Base-by-base conservation (phyloP, 202 grass and related monocot genomes). In the Eragrostis tef region DNA sequence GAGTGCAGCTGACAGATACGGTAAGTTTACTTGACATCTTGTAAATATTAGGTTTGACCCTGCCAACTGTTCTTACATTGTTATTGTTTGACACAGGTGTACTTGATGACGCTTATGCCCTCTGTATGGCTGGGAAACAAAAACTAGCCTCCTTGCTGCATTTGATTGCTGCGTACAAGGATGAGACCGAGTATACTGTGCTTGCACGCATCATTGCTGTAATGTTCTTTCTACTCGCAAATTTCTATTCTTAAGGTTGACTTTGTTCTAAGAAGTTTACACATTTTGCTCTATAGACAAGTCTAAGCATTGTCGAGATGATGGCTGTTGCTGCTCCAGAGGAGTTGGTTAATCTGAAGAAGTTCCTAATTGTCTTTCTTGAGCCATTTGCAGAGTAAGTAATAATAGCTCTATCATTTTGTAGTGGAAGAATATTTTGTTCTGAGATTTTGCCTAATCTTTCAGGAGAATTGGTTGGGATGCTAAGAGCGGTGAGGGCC, bases 391-490 rank as follows among this genome's bases (percentile, higher is more conserved):
- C 90, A 52, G 68, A 78, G 94, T 98, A 93, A 90, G 79, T 75
- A 84, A 58, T 60, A 49, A 57, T 64, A 49, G 22, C 31, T 54
- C 11, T 73, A 26, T 14, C 74, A 60, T 79, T 81, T 50, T 70
- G 22, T 63, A 56, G 36, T 71, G 65, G 22, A 73, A 85, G 16
- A 65, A 61, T n/a, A 67, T 52, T 87, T 71, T 80, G 31, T 72
- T 3, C 21, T 57, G 26, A 52, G 29, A 20, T 71, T 81, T 87
- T 45, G 74, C 26, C 69, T 77, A 80, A 82, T 27, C 43, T 81
- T 58, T 82, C 79, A 98, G 94, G 78, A 93, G 87, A 82, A 74
- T 98, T 77, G 94, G 94, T 56, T 98, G 94, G 94, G 94, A 98
- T 68, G 81, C 88, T 74, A 91, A 94, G 84, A 76, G 79, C 72